These are phyloP conservation scores for Coprinellus micaceus DNA, from an alignment of 768 basidiomycete species.

Conservation along the genomic window DNA sequence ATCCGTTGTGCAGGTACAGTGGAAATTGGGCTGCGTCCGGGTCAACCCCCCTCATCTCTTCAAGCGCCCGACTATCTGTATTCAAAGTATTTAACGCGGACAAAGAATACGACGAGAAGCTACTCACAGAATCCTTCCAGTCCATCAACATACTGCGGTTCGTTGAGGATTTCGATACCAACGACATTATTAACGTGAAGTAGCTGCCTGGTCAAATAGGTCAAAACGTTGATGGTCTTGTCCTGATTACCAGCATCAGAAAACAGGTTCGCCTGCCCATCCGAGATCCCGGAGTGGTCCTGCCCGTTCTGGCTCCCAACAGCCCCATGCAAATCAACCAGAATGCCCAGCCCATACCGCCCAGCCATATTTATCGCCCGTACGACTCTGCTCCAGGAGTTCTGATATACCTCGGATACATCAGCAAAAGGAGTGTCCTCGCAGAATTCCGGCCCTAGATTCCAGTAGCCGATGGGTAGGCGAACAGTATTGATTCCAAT, in stretches of 20 bases:
- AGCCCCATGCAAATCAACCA: constrained; percentile 67
- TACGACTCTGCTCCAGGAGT: constrained; percentile 65
- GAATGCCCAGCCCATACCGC: constrained; percentile 61
- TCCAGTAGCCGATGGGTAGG: constrained; percentile 60
- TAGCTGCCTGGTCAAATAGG: constrained; percentile 39
- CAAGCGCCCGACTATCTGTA: constrained; percentile 51
- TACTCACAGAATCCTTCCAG: constrained; percentile 46
- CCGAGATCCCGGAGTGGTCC: constrained; percentile 65
- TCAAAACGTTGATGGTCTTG: constrained; percentile 50
- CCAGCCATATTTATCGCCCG: constrained; percentile 62
- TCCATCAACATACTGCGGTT: constrained; percentile 45
- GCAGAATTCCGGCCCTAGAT: constrained; percentile 52
- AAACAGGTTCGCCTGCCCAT: constrained; percentile 48
- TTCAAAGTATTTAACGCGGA: neutral
- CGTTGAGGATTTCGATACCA: constrained; percentile 61
- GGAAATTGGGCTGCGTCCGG: constrained; percentile 44
- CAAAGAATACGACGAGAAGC: constrained; percentile 7
- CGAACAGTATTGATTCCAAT: constrained; percentile 71
- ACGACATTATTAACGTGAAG: constrained; percentile 49
- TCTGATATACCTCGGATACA: constrained; percentile 49
- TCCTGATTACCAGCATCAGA: constrained; percentile 39
- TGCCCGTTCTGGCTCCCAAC: constrained; percentile 74
- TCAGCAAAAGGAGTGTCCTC: constrained; percentile 63
- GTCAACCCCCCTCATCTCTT: constrained; percentile 39
- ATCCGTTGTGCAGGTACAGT: constrained; percentile 67